Evolutionary conservation across 2,329 filamentous ascomycete species (phyloP).

Genomic region (Hypocrella siamensis): DNA sequence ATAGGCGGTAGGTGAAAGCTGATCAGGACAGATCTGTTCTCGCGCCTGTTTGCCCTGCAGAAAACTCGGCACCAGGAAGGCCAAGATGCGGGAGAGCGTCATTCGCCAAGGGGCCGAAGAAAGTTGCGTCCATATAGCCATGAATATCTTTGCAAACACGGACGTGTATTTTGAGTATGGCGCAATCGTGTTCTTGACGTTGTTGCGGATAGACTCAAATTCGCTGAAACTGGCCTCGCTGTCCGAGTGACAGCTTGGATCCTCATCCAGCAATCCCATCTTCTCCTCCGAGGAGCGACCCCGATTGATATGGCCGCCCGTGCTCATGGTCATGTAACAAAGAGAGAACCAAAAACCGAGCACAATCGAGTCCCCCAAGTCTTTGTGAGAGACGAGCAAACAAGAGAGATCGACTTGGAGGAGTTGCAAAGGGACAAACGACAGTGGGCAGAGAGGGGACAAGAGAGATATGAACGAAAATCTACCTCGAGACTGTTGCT

Average conservation of each 20-base stretch:
- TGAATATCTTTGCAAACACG: slow-evolving; percentile 7
- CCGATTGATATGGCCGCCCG: slow-evolving; percentile 17
- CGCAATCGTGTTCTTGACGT: slow-evolving; percentile 1
- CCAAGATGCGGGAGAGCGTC: slow-evolving; percentile 19
- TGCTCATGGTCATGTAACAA: slow-evolving; percentile 23
- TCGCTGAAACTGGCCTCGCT: slow-evolving; percentile 24
- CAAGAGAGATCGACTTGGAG: too few relatives aligned
- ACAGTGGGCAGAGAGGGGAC: not conserved
- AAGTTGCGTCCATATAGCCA: slow-evolving; percentile 12
- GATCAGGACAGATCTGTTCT: slow-evolving; percentile 23
- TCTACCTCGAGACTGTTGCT: too few relatives aligned
- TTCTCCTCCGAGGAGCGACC: slow-evolving; percentile 27
- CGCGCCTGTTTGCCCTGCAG: slow-evolving; percentile 26
- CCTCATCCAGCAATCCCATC: slow-evolving; percentile 27
- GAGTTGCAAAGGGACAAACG: not conserved
- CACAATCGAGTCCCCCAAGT: not conserved
- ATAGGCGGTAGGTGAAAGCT: slow-evolving; percentile 36
- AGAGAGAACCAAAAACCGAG: not conserved
- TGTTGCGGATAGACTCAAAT: slow-evolving; percentile 17
- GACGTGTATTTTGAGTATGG: slow-evolving; percentile 6
- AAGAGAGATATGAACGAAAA: not conserved
- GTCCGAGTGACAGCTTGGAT: slow-evolving; percentile 25
- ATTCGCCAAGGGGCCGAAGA: slow-evolving; percentile 19
- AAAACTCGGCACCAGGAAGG: slow-evolving; percentile 39
- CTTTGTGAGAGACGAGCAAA: too few relatives aligned